phyloP scores from a whole-genome alignment of 75 land plant species.

The Azolla pinnata region DNA sequence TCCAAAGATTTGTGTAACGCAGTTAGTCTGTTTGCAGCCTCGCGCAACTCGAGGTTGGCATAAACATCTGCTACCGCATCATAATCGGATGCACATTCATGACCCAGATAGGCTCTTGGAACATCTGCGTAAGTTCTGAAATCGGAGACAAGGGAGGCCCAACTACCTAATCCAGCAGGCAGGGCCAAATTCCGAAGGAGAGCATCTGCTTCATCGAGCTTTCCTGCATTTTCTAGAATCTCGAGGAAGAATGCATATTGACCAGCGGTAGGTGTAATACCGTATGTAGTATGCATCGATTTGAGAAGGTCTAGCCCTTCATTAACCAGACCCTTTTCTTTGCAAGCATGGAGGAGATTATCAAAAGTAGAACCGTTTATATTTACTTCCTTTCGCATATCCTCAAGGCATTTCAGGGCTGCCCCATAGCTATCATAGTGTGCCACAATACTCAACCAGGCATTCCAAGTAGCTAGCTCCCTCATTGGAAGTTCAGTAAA shows the following conservation, averaged over 20 bases:
- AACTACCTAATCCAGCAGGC: neutral
- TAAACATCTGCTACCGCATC: neutral
- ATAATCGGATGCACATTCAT: slow-evolving; percentile 4
- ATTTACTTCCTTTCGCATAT: slow-evolving; percentile 1
- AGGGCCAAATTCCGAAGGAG: slow-evolving; percentile 34
- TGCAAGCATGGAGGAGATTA: slow-evolving; percentile 40
- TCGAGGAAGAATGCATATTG: slow-evolving; percentile 55
- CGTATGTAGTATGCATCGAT: slow-evolving; percentile 28
- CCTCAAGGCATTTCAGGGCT: slow-evolving; percentile 22
- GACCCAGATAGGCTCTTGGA: neutral
- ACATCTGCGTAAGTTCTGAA: neutral
- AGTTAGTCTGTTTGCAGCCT: neutral
- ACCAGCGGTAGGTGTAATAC: slow-evolving; percentile 31
- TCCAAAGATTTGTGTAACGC: neutral
- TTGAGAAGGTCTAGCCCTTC: slow-evolving; percentile 34
- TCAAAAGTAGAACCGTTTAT: slow-evolving; percentile 27
- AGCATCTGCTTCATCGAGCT: slow-evolving; percentile 34
- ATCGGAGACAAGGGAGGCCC: neutral
- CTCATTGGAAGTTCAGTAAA: slow-evolving; percentile 13
- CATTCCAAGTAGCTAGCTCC: slow-evolving; percentile 30
- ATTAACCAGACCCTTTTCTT: slow-evolving; percentile 30
- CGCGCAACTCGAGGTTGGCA: neutral
- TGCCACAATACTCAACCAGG: slow-evolving; percentile 25
- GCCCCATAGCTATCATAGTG: slow-evolving; percentile 35
- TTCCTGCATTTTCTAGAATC: slow-evolving; percentile 43